Conservation (phyloP, 345 rosid genomes). For the Trapa bicornis region DNA sequence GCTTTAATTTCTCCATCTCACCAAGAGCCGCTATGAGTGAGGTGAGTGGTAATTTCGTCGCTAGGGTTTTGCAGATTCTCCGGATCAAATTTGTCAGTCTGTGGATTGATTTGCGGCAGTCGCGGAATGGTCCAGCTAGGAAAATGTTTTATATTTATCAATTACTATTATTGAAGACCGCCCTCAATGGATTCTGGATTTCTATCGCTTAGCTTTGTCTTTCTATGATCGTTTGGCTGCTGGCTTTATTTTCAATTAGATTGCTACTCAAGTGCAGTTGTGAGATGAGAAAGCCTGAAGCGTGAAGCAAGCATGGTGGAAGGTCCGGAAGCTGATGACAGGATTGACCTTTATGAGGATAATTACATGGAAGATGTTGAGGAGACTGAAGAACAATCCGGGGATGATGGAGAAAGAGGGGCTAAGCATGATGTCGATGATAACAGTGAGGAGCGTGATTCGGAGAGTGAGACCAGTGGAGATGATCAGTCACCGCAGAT, state of each 20-base stretch:
- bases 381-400: slow-evolving; percentile 31
- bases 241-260: not conserved
- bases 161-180: no score
- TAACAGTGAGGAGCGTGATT: slow-evolving; percentile 38
- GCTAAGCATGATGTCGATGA: slow-evolving; percentile 34
- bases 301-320: slow-evolving; percentile 54
- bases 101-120: not conserved
- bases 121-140: not conserved
- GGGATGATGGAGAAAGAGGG: slow-evolving; percentile 53
- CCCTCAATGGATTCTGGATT: no score
- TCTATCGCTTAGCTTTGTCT: no score
- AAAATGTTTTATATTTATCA: no score
- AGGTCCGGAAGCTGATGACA: slow-evolving; percentile 69
- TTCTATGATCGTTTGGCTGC: no score
- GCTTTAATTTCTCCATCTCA: no score
- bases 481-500: slow-evolving; percentile 41
- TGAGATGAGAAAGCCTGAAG: slow-evolving; percentile 33
- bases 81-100: not conserved
- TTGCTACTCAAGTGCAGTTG: slow-evolving; percentile 25
- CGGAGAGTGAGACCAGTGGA: slow-evolving; percentile 28
- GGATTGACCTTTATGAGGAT: slow-evolving; percentile 89
- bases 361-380: slow-evolving; percentile 88
- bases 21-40: not conserved
- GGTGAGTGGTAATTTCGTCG: not conserved
- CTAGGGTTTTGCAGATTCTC: slow-evolving; percentile 2